phyloP scores from a whole-genome alignment of 805 yeast species.

The Candida railenensis region DNA sequence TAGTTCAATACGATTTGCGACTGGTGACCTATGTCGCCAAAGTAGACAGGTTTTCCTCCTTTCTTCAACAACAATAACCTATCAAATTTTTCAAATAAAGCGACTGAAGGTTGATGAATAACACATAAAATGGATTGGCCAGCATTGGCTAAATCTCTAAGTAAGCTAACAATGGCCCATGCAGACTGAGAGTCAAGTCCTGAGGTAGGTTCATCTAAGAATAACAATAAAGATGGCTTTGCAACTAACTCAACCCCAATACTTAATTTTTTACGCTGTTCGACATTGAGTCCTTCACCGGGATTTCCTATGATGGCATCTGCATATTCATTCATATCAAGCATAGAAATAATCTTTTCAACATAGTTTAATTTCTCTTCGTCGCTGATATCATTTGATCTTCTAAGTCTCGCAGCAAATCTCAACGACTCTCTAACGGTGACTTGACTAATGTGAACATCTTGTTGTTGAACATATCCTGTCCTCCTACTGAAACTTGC shows the following conservation, averaged over 20 bases:
- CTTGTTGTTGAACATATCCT: slow-evolving; percentile 63
- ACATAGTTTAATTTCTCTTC: slow-evolving; percentile 50
- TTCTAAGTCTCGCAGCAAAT: slow-evolving; percentile 52
- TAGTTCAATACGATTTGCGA: slow-evolving; percentile 27
- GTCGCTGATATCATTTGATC: slow-evolving; percentile 37
- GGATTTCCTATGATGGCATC: slow-evolving; percentile 50
- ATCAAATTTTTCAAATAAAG: slow-evolving; percentile 65
- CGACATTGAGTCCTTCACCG: slow-evolving; percentile 56
- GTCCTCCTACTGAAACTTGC: slow-evolving; percentile 52
- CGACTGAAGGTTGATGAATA: slow-evolving; percentile 76
- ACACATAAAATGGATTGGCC: slow-evolving; percentile 79
- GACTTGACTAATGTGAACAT: slow-evolving; percentile 49
- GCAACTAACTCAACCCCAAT: slow-evolving; percentile 75
- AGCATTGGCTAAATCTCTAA: slow-evolving; percentile 64
- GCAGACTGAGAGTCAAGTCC: slow-evolving; percentile 71
- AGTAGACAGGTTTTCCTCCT: slow-evolving; percentile 50
- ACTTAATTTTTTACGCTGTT: slow-evolving; percentile 65
- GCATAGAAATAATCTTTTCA: slow-evolving; percentile 47
- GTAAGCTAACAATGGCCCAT: slow-evolving; percentile 67
- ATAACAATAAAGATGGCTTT: slow-evolving; percentile 60
- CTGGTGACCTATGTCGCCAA: slow-evolving; percentile 35
- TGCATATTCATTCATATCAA: slow-evolving; percentile 52
- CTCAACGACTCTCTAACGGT: slow-evolving; percentile 55
- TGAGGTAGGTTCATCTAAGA: slow-evolving; percentile 73
- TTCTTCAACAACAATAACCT: slow-evolving; percentile 53